Conservation (phyloP, 164 flowering plant genomes). For the Stephania japonica region DNA sequence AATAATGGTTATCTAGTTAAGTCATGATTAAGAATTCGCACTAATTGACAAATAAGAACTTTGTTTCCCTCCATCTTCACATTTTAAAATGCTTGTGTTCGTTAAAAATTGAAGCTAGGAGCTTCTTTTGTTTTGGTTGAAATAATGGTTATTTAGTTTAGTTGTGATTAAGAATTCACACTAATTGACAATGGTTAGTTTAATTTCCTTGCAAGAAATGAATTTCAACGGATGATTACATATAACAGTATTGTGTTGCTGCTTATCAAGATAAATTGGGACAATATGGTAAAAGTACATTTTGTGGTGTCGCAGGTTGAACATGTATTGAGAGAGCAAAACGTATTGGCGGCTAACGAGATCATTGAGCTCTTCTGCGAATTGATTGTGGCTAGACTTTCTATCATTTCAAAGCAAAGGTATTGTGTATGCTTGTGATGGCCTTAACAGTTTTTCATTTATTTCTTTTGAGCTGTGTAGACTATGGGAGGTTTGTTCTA, state of each 20-base stretch:
- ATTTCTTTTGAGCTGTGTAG: too few species aligned
- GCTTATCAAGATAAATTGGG: neutral
- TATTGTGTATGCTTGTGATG: conserved; percentile 3
- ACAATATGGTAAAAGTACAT: neutral
- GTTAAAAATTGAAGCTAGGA: too few species aligned
- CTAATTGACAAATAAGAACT: too few species aligned
- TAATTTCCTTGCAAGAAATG: neutral
- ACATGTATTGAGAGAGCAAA: conserved; percentile 95
- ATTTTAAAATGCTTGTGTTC: too few species aligned
- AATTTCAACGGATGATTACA: neutral
- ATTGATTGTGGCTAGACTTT: conserved; percentile 60
- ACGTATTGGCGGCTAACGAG: conserved; percentile 89
- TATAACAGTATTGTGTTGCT: neutral
- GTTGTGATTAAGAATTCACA: too few species aligned
- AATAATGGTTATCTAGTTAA: too few species aligned
- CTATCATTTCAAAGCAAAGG: conserved; percentile 84
- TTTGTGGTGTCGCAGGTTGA: conserved; percentile 53
- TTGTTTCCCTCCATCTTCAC: too few species aligned
- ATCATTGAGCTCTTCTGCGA: conserved; percentile 94
- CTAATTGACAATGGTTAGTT: neutral
- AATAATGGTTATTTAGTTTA: too few species aligned
- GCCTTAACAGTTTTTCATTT: neutral
- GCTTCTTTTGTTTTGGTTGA: too few species aligned
- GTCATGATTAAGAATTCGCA: too few species aligned
- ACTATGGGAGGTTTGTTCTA: conserved; percentile 2